Percentiles rank a stretch among this genome's conserved stretches.
These are phyloP conservation scores for Cercospora beticola DNA, from an alignment of 2,329 filamentous ascomycete genomes.

Conservation along the genomic window DNA sequence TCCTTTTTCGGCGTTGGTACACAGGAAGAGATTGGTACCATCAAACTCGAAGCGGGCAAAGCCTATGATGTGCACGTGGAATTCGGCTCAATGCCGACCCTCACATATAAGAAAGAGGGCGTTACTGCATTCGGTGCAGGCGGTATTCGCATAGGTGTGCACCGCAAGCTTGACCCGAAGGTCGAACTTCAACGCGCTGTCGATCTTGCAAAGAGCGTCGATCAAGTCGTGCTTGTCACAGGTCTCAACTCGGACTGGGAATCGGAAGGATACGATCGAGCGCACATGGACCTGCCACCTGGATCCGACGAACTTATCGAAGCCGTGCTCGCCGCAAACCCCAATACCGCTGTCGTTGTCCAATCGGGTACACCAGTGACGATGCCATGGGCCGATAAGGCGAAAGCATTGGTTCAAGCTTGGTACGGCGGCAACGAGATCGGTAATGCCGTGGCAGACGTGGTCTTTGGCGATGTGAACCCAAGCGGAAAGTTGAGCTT, in stretches of 20 bases:
- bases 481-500: constrained; percentile 74
- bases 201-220: constrained; percentile 64
- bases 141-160: constrained; percentile 61
- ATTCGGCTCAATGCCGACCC: constrained; percentile 64
- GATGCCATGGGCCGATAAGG: constrained; percentile 67
- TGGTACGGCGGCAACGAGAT: constrained; percentile 90
- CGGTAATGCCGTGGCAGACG: constrained; percentile 75
- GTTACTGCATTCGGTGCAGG: constrained; percentile 67
- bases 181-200: constrained; percentile 67
- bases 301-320: constrained; percentile 65
- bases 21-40: constrained; percentile 60
- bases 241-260: constrained; percentile 79
- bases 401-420: constrained; percentile 67
- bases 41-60: constrained; percentile 59
- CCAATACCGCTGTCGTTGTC: constrained; percentile 69
- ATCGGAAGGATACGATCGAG: constrained; percentile 67
- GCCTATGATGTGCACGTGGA: constrained; percentile 61
- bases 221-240: constrained; percentile 75
- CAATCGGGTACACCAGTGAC: constrained; percentile 74
- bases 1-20: constrained; percentile 67
- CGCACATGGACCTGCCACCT: constrained; percentile 59
- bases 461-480: constrained; percentile 71
- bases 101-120: constrained; percentile 60
- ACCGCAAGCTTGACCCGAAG: constrained; percentile 55
- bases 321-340: constrained; percentile 64